Base-by-base conservation (phyloP, 2,329 filamentous ascomycete species). In the Didymella pinodella region DNA sequence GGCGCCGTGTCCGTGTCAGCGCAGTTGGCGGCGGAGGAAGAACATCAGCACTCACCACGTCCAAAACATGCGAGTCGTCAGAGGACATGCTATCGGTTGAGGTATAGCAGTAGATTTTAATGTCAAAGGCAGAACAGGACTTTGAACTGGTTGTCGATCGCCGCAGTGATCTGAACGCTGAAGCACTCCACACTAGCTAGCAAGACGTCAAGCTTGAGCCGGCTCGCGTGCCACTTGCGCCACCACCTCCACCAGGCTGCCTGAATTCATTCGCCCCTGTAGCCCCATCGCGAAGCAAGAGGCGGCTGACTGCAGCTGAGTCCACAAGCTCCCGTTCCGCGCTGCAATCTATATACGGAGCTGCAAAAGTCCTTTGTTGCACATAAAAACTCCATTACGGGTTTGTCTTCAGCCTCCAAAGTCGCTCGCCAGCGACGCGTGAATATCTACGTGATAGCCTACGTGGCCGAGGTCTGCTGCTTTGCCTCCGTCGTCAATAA, bases 21-120 rank as follows among this genome's bases (percentile, higher is more conserved):
- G 43, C 61, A 41, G 57, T 68, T 54, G 63, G 49, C 46, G 40
- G 51, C 14, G 54, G 52, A 49, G 54, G 7, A 20, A 16, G 40
- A 46, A 34, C 40, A 22, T 26, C 43, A 50, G 64, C 65, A 75
- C 88, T 82, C 80, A 93, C 90, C 74, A 90, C 83, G 78, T 92
- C 90, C 65, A 92, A 80, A 73, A 93, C 90, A 70, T 90, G 88
- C 79, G 92, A 88, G 74, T 92, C 90, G 75, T 93, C 90, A 74
- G 86, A 87, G 66, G 90, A 89, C 91, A 94, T 94, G 66, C 60
- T 38, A 22, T n/a, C 52, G n/a, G 34, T 26, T 48, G 10, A n/a
- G 22, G 28, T 46, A 7, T 25, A 32, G 32, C 14, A 16, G 7
- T 7, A 14, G 25, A 12, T 2, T 14, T 1, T 28, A 26, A 26